phyloP scores from a whole-genome alignment of 805 yeast genomes.

The Peterozyma xylosa region DNA sequence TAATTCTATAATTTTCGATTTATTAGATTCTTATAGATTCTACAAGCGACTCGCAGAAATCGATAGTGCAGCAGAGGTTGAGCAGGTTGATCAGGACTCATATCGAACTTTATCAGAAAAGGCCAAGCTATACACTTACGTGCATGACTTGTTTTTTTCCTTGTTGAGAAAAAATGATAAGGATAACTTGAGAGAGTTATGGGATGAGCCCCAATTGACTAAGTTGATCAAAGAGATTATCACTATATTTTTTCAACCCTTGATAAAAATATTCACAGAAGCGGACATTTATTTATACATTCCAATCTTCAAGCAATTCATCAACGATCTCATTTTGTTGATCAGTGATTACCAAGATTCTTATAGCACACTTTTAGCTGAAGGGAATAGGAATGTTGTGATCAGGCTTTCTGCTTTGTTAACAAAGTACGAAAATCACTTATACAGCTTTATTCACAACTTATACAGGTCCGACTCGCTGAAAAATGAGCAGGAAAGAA shows the following conservation, averaged over 20 bases:
- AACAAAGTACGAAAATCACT: slow-evolving; percentile 62
- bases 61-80: slow-evolving; percentile 12
- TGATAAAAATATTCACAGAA: slow-evolving; percentile 58
- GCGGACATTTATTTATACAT: slow-evolving; percentile 63
- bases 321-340: slow-evolving; percentile 55
- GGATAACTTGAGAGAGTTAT: slow-evolving; percentile 61
- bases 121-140: slow-evolving; percentile 41
- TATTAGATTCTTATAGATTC: slow-evolving; percentile 15
- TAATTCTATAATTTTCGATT: slow-evolving; percentile 9
- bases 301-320: slow-evolving; percentile 55
- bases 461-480: slow-evolving; percentile 73
- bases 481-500: slow-evolving; percentile 24
- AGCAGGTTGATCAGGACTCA: slow-evolving; percentile 30
- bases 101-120: slow-evolving; percentile 16
- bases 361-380: slow-evolving; percentile 15
- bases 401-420: slow-evolving; percentile 58
- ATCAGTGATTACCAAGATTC: slow-evolving; percentile 27
- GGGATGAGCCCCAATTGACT: slow-evolving; percentile 85
- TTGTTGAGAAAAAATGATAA: slow-evolving; percentile 70
- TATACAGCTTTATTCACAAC: slow-evolving; percentile 72
- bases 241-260: slow-evolving; percentile 65
- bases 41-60: slow-evolving; percentile 3
- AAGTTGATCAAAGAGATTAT: slow-evolving; percentile 65
- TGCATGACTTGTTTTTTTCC: slow-evolving; percentile 57
- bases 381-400: slow-evolving; percentile 52